A percentile compares a stretch with the other conserved stretches of the same genome.
phyloP scores from a whole-genome alignment of 2,329 filamentous ascomycete genomes.

The Penicillium sp. region DNA sequence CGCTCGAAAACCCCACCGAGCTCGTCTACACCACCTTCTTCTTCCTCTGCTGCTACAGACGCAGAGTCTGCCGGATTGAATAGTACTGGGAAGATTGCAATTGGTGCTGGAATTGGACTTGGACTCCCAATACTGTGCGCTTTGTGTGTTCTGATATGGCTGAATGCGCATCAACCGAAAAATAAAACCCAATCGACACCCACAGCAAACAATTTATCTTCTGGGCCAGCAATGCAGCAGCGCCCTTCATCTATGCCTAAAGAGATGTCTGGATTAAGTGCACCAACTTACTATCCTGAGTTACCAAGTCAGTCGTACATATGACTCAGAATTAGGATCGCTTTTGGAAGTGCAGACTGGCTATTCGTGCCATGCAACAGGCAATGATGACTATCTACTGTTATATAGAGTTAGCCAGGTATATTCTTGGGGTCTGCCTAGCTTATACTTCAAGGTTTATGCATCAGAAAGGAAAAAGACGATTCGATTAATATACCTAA shows the following conservation, averaged over 20 bases:
- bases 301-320: not conserved
- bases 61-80: not conserved
- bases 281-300: not conserved
- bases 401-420: no score
- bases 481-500: no score
- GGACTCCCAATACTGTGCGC: slow-evolving; percentile 10
- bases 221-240: not conserved
- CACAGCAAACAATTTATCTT: not conserved
- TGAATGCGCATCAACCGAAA: not conserved
- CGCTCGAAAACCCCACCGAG: not conserved
- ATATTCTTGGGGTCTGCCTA: no score
- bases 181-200: not conserved
- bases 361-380: no score
- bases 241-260: not conserved
- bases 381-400: no score
- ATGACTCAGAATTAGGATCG: no score
- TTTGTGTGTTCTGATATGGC: slow-evolving; percentile 5
- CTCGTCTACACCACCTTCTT: not conserved
- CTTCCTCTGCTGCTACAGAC: not conserved
- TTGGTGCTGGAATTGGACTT: slow-evolving; percentile 12
- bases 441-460: no score
- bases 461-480: no score
- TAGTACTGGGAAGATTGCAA: slow-evolving; percentile 9
- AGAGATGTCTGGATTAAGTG: not conserved
- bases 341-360: no score